phyloP scores from a whole-genome alignment of 2,329 filamentous ascomycete genomes.

The Alternaria brassicicola region DNA sequence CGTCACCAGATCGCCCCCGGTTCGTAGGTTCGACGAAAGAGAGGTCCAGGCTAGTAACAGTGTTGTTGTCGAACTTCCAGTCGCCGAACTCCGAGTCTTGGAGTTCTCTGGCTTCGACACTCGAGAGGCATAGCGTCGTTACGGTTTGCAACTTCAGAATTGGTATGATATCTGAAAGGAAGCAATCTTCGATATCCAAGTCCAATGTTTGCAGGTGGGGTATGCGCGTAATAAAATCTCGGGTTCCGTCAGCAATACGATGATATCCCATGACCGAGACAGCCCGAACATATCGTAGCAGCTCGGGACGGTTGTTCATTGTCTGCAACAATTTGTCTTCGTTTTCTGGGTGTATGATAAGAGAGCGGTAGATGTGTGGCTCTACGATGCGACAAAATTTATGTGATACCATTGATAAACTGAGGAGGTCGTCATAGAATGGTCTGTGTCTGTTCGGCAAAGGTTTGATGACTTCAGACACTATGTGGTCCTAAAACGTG shows the following conservation, averaged over 20 bases:
- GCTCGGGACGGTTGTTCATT: not conserved
- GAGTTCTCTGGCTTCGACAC: not conserved
- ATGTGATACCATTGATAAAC: slow-evolving; percentile 12
- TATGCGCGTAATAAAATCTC: not conserved
- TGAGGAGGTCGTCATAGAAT: slow-evolving; percentile 5
- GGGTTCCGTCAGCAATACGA: not conserved
- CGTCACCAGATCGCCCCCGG: slow-evolving; percentile 2
- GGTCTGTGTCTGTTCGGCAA: not conserved
- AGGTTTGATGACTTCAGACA: slow-evolving; percentile 3
- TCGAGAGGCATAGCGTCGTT: slow-evolving; percentile 2
- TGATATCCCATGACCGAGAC: not conserved
- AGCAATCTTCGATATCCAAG: not conserved
- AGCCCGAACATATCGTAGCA: slow-evolving; percentile 1
- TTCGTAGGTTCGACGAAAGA: slow-evolving; percentile 1
- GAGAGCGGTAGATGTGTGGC: slow-evolving; percentile 11
- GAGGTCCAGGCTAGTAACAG: slow-evolving; percentile 5
- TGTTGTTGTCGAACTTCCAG: slow-evolving; percentile 11
- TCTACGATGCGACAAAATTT: slow-evolving; percentile 12
- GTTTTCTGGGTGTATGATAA: not conserved
- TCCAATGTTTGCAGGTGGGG: slow-evolving; percentile 9
- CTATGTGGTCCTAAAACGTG: slow-evolving; percentile 15
- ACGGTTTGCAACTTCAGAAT: slow-evolving; percentile 3
- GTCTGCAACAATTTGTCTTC: not conserved
- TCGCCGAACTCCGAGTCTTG: too few species aligned
- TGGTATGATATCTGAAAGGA: not conserved